Conservation (phyloP, 1,284 basidiomycete genomes). For the Sanghuangporus baumii region DNA sequence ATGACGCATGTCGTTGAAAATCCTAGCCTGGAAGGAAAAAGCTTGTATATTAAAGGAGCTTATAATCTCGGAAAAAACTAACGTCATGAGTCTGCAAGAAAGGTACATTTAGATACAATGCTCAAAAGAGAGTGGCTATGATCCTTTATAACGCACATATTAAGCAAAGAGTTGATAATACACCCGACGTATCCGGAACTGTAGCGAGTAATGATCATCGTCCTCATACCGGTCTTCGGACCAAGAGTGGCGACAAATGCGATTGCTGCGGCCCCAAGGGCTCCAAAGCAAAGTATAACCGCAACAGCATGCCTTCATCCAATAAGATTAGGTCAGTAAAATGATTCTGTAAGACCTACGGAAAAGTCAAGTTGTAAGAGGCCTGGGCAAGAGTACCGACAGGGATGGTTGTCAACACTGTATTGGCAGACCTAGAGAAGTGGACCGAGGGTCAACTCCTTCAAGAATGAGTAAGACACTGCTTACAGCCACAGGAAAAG, state of each 20-base stretch:
- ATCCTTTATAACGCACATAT: slow-evolving; percentile 29
- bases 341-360: slow-evolving; percentile 26
- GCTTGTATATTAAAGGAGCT: too few species aligned
- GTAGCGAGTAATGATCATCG: slow-evolving; percentile 53
- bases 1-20: slow-evolving; percentile 42
- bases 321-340: background rate
- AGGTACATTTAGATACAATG: background rate
- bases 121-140: too few species aligned
- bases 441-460: background rate
- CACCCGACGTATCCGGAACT: slow-evolving; percentile 54
- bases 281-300: slow-evolving; percentile 38
- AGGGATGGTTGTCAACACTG: slow-evolving; percentile 48
- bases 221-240: slow-evolving; percentile 53
- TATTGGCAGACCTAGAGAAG: slow-evolving; percentile 14
- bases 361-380: slow-evolving; percentile 47
- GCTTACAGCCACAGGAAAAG: slow-evolving; percentile 45
- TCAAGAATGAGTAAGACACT: background rate
- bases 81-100: slow-evolving; percentile 38
- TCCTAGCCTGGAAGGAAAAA: too few species aligned
- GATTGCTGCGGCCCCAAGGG: slow-evolving; percentile 35
- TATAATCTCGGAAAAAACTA: slow-evolving; percentile 14
- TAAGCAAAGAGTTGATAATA: slow-evolving; percentile 51
- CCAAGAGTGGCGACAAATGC: slow-evolving; percentile 58
- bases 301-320: slow-evolving; percentile 36
- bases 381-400: slow-evolving; percentile 51